phyloP scores from a whole-genome alignment of 2,329 filamentous ascomycete species.

The Huntiella omanensis region DNA sequence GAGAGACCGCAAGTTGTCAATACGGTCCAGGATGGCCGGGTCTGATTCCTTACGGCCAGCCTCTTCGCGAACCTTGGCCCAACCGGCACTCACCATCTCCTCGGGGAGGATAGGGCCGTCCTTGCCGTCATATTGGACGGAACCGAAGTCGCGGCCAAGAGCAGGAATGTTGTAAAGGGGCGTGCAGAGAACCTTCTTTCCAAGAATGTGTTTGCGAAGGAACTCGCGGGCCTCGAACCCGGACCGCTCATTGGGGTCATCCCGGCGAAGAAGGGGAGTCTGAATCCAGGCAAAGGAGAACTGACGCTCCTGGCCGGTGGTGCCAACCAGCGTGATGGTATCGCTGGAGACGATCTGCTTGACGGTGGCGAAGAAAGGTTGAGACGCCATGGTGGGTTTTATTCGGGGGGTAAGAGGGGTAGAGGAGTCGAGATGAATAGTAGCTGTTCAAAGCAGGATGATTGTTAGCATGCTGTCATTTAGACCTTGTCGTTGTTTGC shows the following conservation, averaged over 20 bases:
- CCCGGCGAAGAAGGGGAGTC: conserved; percentile 68
- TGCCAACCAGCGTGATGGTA: conserved; percentile 42
- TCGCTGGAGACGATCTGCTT: conserved; percentile 92
- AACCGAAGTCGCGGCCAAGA: conserved; percentile 73
- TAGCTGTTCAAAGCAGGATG: too few relatives aligned
- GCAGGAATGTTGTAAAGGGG: conserved; percentile 76
- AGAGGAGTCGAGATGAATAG: too few relatives aligned
- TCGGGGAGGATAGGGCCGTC: conserved; percentile 67
- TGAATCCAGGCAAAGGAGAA: conserved; percentile 85
- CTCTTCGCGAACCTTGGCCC: conserved; percentile 86
- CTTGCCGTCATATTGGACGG: conserved; percentile 51
- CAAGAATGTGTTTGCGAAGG: conserved; percentile 64
- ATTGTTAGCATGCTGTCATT: too few relatives aligned
- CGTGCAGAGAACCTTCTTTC: conserved; percentile 71
- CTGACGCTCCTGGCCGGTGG: conserved; percentile 57
- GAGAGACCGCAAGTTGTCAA: conserved; percentile 60
- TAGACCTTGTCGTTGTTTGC: too few relatives aligned
- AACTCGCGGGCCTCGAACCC: conserved; percentile 92
- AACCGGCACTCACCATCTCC: conserved; percentile 67
- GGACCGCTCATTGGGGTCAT: conserved; percentile 69
- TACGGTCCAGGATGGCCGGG: conserved; percentile 48
- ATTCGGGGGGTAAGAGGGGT: not conserved
- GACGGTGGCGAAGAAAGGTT: conserved; percentile 50
- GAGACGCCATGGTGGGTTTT: conserved; percentile 14
- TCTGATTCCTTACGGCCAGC: conserved; percentile 80